Evolutionary conservation across 2,329 filamentous ascomycete genomes (phyloP), one percentile per base, ranked within the genome.

Genomic region (Talaromyces sp.): DNA sequence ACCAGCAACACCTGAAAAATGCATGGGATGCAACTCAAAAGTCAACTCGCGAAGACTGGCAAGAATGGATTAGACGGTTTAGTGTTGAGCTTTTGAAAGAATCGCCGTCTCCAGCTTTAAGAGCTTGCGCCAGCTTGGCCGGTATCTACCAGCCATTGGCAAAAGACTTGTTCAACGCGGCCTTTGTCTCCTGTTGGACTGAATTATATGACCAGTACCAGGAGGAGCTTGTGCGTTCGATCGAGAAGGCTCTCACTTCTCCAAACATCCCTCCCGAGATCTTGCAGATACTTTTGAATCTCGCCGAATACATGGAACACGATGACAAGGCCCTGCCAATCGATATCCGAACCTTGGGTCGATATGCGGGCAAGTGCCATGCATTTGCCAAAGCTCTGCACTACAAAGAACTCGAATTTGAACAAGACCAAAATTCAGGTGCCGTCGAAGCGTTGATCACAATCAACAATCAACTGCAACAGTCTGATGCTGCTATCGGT

Each of bases 281-380:
- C 65, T 81, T 99, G 9, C 93, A 96, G 62, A 88, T 97, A 55
- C 81, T 99, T 29, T 85, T 99, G 54, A 99, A 99, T 70, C 83
- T 99, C 56, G 94, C 94, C 24, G 94, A 99, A 72, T 99, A 99
- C 74, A 99, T 99, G 94, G 94, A 99, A 72, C 94, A 99, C 70
- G 95, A 99, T 68, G 94, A 99, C 74, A 99, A 99, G 75, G 93
- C 95, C 14, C 80, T 99, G 57, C 94, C 94, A 1, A 99, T 99
- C 64, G 95, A 99, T 71, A 97, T 99, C 65, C 84, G 94, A 54
- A 92, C 94, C 10, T 83, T 99, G 11, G 95, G 95, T 32, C 89
- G 93, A 71, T 96, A 97, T 73, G 94, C 94, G 54, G 93, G 90
- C 21, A 93, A 95, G 68, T 99, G 95, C 67, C 94, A 99, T 74